Evolutionary conservation across 164 flowering plant species (phyloP).

Genomic region (Tetrastigma voinierianum): DNA sequence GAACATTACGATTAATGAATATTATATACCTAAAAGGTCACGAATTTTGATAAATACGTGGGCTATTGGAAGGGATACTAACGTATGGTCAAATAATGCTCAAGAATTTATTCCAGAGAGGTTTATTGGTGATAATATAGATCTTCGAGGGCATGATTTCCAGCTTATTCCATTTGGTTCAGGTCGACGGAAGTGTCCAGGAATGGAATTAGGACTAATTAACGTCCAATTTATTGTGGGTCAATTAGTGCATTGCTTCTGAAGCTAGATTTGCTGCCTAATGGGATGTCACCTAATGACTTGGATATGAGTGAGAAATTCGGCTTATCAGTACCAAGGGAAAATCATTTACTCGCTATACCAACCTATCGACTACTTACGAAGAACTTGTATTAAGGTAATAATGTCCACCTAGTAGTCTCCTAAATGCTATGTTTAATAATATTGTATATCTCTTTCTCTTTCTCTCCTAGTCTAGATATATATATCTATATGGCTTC

Average conservation of each 20-base stretch:
- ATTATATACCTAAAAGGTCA: slow-evolving; percentile 23
- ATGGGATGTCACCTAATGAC: no score
- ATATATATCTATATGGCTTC: no score
- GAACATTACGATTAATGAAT: slow-evolving; percentile 16
- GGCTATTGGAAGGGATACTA: slow-evolving; percentile 30
- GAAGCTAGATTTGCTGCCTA: no score
- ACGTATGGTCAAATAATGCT: slow-evolving; percentile 14
- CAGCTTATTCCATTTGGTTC: slow-evolving; percentile 19
- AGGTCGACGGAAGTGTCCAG: slow-evolving; percentile 19
- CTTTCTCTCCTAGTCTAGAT: no score
- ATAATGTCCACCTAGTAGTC: no score
- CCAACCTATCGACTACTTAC: no score
- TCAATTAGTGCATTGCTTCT: no score
- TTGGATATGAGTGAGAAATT: slow-evolving; percentile 8
- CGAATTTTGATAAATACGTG: slow-evolving; percentile 25
- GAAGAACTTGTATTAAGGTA: no score
- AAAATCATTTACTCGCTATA: not conserved
- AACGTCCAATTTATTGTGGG: not conserved
- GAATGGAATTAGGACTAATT: not conserved
- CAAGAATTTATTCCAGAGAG: slow-evolving; percentile 21
- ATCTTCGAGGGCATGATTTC: slow-evolving; percentile 13
- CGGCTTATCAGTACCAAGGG: slow-evolving; percentile 2
- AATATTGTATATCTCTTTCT: no score
- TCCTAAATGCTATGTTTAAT: no score
- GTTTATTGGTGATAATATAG: slow-evolving; percentile 6